Conservation (phyloP, 2,329 filamentous ascomycete genomes). For the Nemania bipapillata region DNA sequence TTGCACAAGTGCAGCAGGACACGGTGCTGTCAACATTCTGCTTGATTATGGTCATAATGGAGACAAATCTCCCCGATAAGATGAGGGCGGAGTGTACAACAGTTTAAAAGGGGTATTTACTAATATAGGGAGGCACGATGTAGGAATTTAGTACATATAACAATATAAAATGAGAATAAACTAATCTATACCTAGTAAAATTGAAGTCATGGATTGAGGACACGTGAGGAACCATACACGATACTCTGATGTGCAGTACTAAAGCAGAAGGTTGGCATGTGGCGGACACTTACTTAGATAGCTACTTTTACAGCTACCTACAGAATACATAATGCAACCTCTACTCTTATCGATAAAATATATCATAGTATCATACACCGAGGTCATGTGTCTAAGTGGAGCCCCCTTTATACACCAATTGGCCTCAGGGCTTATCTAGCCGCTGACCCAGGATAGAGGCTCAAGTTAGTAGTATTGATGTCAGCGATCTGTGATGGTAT, state of each 20-base stretch:
- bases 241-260: no score
- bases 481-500: constrained; percentile 20
- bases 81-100: not conserved
- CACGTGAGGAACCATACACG: not conserved
- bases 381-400: not conserved
- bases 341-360: not conserved
- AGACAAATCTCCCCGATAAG: not conserved
- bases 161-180: not conserved
- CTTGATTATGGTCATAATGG: constrained; percentile 43
- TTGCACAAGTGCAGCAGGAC: constrained; percentile 77
- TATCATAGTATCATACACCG: no score
- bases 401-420: no score
- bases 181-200: not conserved
- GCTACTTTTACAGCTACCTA: not conserved
- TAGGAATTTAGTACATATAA: not conserved
- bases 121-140: not conserved
- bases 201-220: not conserved
- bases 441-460: not conserved
- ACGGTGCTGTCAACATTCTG: constrained; percentile 44
- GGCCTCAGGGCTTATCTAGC: not conserved
- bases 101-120: not conserved
- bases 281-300: not conserved
- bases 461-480: constrained; percentile 26
- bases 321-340: not conserved
- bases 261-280: not conserved